Percentiles rank a stretch among this genome's conserved stretches.
Evolutionary conservation across 192 early-diverging fungal species (phyloP).

Genomic region (Allomyces javanicus): DNA sequence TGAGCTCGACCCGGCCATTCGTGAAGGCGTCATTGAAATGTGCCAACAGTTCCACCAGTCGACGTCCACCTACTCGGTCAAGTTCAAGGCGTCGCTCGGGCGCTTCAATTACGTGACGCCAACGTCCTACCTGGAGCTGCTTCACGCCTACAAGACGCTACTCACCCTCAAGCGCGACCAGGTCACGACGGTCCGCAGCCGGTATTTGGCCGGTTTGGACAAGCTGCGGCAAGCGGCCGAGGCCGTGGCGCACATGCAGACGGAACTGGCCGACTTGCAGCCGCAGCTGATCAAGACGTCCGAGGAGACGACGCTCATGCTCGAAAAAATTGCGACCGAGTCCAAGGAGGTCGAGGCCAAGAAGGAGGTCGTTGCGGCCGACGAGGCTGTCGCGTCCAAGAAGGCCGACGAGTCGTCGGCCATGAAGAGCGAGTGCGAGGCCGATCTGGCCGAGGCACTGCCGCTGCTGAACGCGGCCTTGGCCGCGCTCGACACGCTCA

Average conservation of each 20-base stretch:
- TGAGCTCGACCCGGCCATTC: slow-evolving; percentile 70
- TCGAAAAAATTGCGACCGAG: slow-evolving; percentile 83
- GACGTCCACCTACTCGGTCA: slow-evolving; percentile 62
- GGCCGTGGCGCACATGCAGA: slow-evolving; percentile 84
- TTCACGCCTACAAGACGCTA: slow-evolving; percentile 72
- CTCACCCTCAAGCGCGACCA: slow-evolving; percentile 82
- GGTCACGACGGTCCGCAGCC: slow-evolving; percentile 92
- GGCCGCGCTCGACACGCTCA: slow-evolving; percentile 80
- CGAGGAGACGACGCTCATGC: slow-evolving; percentile 77
- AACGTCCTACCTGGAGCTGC: slow-evolving; percentile 93
- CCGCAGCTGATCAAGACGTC: slow-evolving; percentile 70
- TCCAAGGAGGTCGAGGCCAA: slow-evolving; percentile 84
- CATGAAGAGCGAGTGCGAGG: slow-evolving; percentile 54
- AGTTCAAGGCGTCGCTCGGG: slow-evolving; percentile 59
- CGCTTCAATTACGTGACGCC: slow-evolving; percentile 77
- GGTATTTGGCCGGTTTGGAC: slow-evolving; percentile 90
- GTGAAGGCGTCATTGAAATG: slow-evolving; percentile 70
- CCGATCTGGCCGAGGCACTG: slow-evolving; percentile 81
- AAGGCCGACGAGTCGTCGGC: slow-evolving; percentile 56
- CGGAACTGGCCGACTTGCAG: slow-evolving; percentile 65
- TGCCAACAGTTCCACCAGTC: slow-evolving; percentile 87
- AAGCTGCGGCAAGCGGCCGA: slow-evolving; percentile 81
- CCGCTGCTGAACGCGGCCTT: slow-evolving; percentile 91
- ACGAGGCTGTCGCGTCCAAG: slow-evolving; percentile 49
- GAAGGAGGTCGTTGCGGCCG: slow-evolving; percentile 53